Percentiles rank a stretch among this genome's conserved stretches.
These are phyloP conservation scores for Russula brevipes DNA, from an alignment of 768 basidiomycete species.

Conservation along the genomic window DNA sequence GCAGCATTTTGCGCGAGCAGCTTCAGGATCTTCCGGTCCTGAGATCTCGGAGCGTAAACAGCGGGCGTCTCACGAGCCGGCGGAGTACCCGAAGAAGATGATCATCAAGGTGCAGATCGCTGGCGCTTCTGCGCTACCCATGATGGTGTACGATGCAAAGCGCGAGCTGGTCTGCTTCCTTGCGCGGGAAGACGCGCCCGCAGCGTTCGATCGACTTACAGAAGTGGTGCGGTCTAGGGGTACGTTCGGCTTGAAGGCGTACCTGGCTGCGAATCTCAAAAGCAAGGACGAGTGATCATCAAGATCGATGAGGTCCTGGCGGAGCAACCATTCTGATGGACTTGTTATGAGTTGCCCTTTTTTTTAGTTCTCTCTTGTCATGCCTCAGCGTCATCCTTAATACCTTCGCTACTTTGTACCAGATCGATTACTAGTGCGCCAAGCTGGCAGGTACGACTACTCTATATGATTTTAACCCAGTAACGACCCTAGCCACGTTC, in stretches of 20 bases:
- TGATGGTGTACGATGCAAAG: constrained; percentile 50
- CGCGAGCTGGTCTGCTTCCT: constrained; percentile 48
- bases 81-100: constrained; percentile 36
- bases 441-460: too few relatives aligned
- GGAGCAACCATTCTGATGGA: constrained; percentile 48
- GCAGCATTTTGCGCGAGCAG: constrained; percentile 32
- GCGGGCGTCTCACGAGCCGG: constrained; percentile 20
- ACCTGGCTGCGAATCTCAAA: constrained; percentile 50
- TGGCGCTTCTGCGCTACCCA: not conserved
- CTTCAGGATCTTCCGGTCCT: constrained; percentile 29
- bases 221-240: constrained; percentile 40
- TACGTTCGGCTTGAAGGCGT: constrained; percentile 44
- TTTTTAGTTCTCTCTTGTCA: not conserved
- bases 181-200: constrained; percentile 30
- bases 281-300: constrained; percentile 44
- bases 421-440: too few relatives aligned
- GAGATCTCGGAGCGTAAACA: constrained; percentile 23
- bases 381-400: not conserved
- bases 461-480: too few relatives aligned
- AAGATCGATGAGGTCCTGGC: constrained; percentile 50
- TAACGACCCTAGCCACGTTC: too few relatives aligned
- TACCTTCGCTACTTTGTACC: not conserved
- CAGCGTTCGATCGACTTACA: constrained; percentile 40
- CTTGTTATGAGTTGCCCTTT: too few relatives aligned
- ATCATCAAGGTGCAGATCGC: constrained; percentile 55